Base-by-base conservation (phyloP, 352 stramenopile species). In the Plasmopara muralis region DNA sequence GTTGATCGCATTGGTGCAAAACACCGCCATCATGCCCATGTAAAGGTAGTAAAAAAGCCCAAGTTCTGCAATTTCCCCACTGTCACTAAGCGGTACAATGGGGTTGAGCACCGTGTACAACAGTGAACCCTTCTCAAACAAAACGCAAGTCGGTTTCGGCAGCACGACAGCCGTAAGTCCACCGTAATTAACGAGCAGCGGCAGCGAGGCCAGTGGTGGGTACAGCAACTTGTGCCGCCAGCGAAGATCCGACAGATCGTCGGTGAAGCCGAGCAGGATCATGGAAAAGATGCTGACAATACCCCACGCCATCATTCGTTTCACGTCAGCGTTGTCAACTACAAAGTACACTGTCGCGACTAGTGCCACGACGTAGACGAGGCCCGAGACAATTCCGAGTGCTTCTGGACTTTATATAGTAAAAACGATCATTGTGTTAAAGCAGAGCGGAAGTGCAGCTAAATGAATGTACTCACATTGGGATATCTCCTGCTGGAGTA, bases 1-100 rank as follows among this genome's bases (percentile, higher is more conserved):
- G 72, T 99, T 99, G 66, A 99, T 98, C 4, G 95, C 95, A 74
- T 99, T 99, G 8, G 96, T 99, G 74, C 96, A 99, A 70, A 99
- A 99, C 7, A 99, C 95, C 4, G 95, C 93, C 64, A 99, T 89
- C 70, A 99, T 85, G 43, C 90, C 91, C 95, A 99, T 99, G 74
- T 98, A 99, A 2, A 99, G 58, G 57, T 98, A 92, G 72, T 98
- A 99, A 10, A 97, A 73, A 8, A 92, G 60, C 9, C 94, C 95
- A 30, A 99, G 64, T 58, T 98, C 92, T 6, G 98, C 65, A 33
- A 98, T 73, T 34, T 85, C 75, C 20, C 93, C 93, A 25, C 85
- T 67, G 35, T 86, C 73, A 59, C 75, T 90, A 28, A 86, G 68
- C 8, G 68, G 74, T 42, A 94, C 66, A 16, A 93, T 30, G 6